Evolutionary conservation across 148 eudicot genomes (phyloP), one percentile per base, ranked within the genome.

Genomic region (Amaranthus palmeri): DNA sequence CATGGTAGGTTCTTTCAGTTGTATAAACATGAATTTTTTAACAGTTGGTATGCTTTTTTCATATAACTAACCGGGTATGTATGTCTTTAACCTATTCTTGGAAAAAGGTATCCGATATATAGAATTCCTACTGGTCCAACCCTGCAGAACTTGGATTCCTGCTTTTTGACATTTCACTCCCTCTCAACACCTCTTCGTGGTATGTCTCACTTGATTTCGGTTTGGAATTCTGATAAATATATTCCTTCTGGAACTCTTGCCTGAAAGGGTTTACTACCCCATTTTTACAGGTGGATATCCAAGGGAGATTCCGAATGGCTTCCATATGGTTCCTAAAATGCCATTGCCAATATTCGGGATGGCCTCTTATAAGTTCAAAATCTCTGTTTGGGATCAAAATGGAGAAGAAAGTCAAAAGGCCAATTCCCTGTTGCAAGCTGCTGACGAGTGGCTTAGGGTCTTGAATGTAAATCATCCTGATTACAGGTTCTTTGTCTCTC

Each of bases 91-190:
- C n/a, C 36, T 25, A 25, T 25, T 70, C 64, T 63, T 71, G 51
- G 68, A 8, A 80, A 78, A 10, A 95, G 96, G 97, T 88, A 95
- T 74, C 98, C 97, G 7, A 95, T 95, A 73, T 95, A 95, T 74
- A 79, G 98, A 80, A 95, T 95, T 79, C 97, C 97, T 7, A 86
- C 83, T 3, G 98, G 98, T 70, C 96, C 96, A 36, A 89, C 98
- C 69, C 88, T 91, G 63, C 90, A 88, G 83, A 91, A 91, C 65
- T 83, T 95, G 76, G 98, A 95, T 79, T 89, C 98, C 15, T 91
- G 93, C 82, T 95, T 95, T 81, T 80, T 95, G 81, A 95, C 98
- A 41, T 95, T 84, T 74, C 98, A 95, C 86, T 89, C 85, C 17
- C 80, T 95, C 57, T 86, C 90, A 46, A 91, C 95, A 15, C 90